Conservation (phyloP, 192 early-diverging fungal genomes). For the Podila epicladia region DNA sequence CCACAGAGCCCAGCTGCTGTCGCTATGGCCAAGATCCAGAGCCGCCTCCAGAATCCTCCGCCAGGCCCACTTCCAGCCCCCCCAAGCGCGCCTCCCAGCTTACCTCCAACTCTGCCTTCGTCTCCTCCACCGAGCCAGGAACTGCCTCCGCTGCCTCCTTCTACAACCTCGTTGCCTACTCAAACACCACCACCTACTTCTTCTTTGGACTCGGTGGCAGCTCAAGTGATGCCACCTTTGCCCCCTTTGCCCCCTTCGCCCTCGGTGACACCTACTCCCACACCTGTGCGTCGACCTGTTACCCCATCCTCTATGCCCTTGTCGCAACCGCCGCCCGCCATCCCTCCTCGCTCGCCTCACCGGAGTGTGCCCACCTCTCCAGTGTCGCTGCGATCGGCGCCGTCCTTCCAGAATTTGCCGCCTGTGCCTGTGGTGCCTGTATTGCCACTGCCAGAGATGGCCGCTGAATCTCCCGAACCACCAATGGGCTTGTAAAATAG, state of each 20-base stretch:
- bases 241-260: no score
- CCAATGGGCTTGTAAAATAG: no score
- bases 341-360: constrained; percentile 36
- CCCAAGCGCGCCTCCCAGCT: not conserved
- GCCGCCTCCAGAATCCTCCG: not conserved
- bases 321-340: constrained; percentile 2
- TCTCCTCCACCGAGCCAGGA: not conserved
- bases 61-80: not conserved
- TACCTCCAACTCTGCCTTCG: not conserved
- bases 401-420: not conserved
- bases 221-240: not conserved
- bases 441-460: not conserved
- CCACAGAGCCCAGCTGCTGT: not conserved
- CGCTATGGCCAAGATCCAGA: not conserved
- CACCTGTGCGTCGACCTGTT: not conserved
- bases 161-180: not conserved
- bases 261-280: not conserved
- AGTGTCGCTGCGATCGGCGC: constrained; percentile 12
- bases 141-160: not conserved
- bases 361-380: constrained; percentile 28
- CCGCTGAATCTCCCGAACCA: no score
- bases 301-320: not conserved
- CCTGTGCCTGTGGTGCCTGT: not conserved
- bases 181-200: not conserved
- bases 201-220: no score